Percentiles rank a stretch among this genome's conserved stretches.
Evolutionary conservation across 306 rosid genomes (phyloP).

Genomic region (Psophocarpus tetragonolobus): DNA sequence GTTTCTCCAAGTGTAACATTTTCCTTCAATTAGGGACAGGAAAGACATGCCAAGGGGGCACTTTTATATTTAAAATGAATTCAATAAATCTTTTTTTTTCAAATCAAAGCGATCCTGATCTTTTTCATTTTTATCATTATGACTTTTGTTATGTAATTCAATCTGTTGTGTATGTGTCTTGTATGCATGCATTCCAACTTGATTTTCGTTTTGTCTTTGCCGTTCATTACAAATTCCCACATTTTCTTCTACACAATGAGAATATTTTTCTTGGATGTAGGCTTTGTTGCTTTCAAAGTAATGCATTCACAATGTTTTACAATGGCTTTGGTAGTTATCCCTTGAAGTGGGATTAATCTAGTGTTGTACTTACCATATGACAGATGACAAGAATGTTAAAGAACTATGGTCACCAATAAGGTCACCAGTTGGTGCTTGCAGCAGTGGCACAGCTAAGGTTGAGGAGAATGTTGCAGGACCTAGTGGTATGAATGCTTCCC

Average conservation of each 20-base stretch:
- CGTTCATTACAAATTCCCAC: background rate
- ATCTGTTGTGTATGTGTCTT: background rate
- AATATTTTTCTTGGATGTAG: background rate
- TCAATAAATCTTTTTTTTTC: too few relatives aligned
- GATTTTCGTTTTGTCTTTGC: background rate
- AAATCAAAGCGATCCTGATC: too few relatives aligned
- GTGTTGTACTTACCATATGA: background rate
- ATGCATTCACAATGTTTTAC: background rate
- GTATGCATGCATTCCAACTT: background rate
- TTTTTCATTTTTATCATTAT: too few relatives aligned
- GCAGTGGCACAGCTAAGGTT: slow-evolving; percentile 56
- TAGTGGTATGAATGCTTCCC: background rate
- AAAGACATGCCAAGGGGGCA: too few relatives aligned
- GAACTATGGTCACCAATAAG: too few relatives aligned
- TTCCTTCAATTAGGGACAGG: too few relatives aligned
- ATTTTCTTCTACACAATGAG: too few relatives aligned
- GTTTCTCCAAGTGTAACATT: too few relatives aligned
- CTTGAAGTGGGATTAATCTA: background rate
- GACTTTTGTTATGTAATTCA: too few relatives aligned
- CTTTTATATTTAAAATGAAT: too few relatives aligned
- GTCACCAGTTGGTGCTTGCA: too few relatives aligned
- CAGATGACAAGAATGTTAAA: too few relatives aligned
- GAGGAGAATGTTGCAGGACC: slow-evolving; percentile 51
- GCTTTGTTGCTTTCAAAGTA: background rate
- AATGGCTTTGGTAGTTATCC: background rate